A percentile compares a stretch with the other conserved stretches of the same genome.
Conservation (phyloP, 805 yeast genomes). For the Yarrowia deformans region DNA sequence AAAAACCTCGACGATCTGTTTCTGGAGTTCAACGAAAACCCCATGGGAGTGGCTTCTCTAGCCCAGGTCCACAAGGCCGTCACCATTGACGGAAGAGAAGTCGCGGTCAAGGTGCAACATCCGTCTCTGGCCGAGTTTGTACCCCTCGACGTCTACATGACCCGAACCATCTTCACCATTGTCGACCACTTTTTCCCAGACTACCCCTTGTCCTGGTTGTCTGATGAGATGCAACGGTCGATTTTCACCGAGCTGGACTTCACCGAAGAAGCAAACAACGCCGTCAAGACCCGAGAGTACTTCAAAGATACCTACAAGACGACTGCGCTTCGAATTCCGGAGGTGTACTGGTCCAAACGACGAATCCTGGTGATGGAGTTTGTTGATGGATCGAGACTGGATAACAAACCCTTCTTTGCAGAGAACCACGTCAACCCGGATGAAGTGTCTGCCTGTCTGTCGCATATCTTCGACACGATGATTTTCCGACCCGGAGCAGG, state of each 20-base stretch:
- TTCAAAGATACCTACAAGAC: constrained; percentile 61
- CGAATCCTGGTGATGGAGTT: constrained; percentile 89
- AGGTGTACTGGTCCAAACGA: constrained; percentile 66
- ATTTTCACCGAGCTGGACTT: constrained; percentile 93
- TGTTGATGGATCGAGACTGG: constrained; percentile 81
- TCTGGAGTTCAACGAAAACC: constrained; percentile 67
- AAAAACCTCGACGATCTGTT: constrained; percentile 66
- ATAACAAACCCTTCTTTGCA: constrained; percentile 71
- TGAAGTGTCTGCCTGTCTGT: constrained; percentile 81
- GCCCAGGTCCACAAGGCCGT: constrained; percentile 93
- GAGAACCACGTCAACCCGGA: constrained; percentile 70
- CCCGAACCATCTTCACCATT: constrained; percentile 74
- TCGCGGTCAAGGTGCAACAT: constrained; percentile 95
- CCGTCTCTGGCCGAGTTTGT: constrained; percentile 87
- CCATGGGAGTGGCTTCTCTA: constrained; percentile 94
- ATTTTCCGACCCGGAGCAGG: constrained; percentile 91
- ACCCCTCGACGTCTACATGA: constrained; percentile 84
- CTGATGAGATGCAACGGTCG: constrained; percentile 86
- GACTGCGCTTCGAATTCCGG: constrained; percentile 85
- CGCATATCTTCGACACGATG: constrained; percentile 94
- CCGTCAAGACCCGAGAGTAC: constrained; percentile 70
- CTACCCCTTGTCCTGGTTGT: constrained; percentile 93
- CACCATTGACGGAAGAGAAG: constrained; percentile 67
- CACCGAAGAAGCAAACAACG: constrained; percentile 83
- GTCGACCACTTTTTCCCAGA: constrained; percentile 87